Base-by-base conservation (phyloP, 2,329 filamentous ascomycete genomes). In the Fusarium udum region DNA sequence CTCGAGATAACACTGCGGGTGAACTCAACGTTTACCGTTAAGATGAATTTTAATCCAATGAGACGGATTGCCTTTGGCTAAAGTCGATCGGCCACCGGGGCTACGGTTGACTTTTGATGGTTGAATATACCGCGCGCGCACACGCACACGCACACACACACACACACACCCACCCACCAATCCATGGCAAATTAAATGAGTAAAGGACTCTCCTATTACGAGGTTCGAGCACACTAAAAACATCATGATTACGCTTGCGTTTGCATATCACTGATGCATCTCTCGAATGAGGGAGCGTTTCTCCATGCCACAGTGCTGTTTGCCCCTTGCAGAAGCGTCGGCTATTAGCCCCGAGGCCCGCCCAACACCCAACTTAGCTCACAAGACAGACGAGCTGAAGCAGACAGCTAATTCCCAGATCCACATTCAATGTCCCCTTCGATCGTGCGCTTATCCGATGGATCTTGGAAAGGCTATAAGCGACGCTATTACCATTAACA, bases 321-420 rank as follows among this genome's bases (percentile, higher is more conserved):
- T 57, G 49, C 34, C 72, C 72, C 72, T 75, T 74, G 72, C 72
- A 74, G 72, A 74, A 73, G 61, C 57, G 71, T 75, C 60, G 69
- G 58, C 34, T 67, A 52, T 61, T 61, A 24, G 37, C 28, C 36
- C 49, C 49, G 40, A 49, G 24, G 49, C 37, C 37, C 28, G 57
- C 34, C 34, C 34, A 57, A 37, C 16, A 31, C 48, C 31, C n/a
- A 45, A 26, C 24, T 45, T 26, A 34, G 45, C 40, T 49, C 32
- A 32, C 13, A 36, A 37, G 48, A 24, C 16, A 22, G 26, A 39
- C 24, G 52, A 65, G 55, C 55, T 52, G 32, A 49, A 68, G 42
- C 37, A 56, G 20, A 46, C 40, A 56, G 20, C 34, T 51, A 43
- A 46, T 36, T 28, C 36, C 46, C 37, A 57, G 52, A 48, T 64